Evolutionary conservation across 1,284 basidiomycete species (phyloP), one percentile per base, ranked within the genome.

Genomic region (Coniferiporia sulphurascens): DNA sequence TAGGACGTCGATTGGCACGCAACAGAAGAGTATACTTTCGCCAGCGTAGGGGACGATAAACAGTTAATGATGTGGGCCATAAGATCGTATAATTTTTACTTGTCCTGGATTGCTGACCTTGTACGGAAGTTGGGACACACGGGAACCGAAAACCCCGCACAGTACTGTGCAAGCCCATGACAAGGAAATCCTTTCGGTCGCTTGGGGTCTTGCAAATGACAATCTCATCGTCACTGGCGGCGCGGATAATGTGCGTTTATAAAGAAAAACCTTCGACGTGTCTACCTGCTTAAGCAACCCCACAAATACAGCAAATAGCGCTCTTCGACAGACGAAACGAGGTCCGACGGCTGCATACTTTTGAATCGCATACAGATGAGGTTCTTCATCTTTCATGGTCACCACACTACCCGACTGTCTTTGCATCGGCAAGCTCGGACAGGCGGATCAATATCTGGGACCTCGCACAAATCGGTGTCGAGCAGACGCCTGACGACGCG

Each of bases 1-100:
- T 63, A 97, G 92, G 97, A 99, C 70, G 95, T 99, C 1, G 95
- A 97, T 65, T 99, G 96, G 96, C 91, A 97, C 74, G 78, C 87
- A 10, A 84, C 83, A 19, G 80, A 91, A 70, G 93, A 95, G 60
- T 86, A 88, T 65, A 77, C 95, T 51, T 95, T 99, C 68, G 95
- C 89, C 2, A 97, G 94, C 64, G 96, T 98, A n/a, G 94, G 95
- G 35, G 96, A 99, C 67, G 96, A 99, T 72, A 91, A 90, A 69
- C 86, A 91, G 79, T 81, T 99, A 63, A 86, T 98, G 78, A 80
- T 98, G 93, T 97, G 69, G 65, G 85, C 68, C 69, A 65, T 22
- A 27, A 32, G 17, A 45, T 36, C 56, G 27, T 27, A 21, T 61
- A 45, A 48, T 41, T 58, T 64, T 43, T 32, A 17, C n/a, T 50